Conservation (phyloP, 192 early-diverging fungal genomes). For the Gryganskiella cystojenkinii region DNA sequence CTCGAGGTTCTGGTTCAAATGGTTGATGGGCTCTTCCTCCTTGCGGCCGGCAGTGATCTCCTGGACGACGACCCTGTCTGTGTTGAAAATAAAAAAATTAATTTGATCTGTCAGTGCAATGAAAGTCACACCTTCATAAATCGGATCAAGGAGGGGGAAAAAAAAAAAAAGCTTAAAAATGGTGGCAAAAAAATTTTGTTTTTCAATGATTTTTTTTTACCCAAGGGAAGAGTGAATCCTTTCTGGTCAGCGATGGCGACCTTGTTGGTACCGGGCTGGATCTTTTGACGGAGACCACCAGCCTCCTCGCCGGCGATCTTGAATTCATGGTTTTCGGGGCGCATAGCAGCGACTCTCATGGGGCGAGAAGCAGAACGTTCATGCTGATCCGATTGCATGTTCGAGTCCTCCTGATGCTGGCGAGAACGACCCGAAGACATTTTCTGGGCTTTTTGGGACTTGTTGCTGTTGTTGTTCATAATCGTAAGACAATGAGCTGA, state of each 20-base stretch:
- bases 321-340: constrained; percentile 28
- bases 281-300: constrained; percentile 21
- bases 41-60: constrained; percentile 4
- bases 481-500: background rate
- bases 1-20: background rate
- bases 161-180: no score
- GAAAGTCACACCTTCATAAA: background rate
- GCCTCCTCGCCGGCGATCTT: constrained; percentile 13
- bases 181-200: no score
- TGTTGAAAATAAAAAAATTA: no score
- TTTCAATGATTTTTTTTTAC: background rate
- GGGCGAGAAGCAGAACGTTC: background rate
- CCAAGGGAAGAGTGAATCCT: constrained; percentile 9
- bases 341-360: constrained; percentile 9
- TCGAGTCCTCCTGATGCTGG: constrained; percentile 12
- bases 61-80: constrained; percentile 16
- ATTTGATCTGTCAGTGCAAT: background rate
- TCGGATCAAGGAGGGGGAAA: no score
- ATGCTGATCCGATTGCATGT: constrained; percentile 19
- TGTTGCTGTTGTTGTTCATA: constrained; percentile 6
- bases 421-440: background rate
- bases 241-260: background rate
- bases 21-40: constrained; percentile 9
- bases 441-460: background rate
- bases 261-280: background rate